A percentile compares a stretch with the other conserved stretches of the same genome.
phyloP scores from a whole-genome alignment of 2,329 filamentous ascomycete genomes.

The Rhynchosporium secalis region DNA sequence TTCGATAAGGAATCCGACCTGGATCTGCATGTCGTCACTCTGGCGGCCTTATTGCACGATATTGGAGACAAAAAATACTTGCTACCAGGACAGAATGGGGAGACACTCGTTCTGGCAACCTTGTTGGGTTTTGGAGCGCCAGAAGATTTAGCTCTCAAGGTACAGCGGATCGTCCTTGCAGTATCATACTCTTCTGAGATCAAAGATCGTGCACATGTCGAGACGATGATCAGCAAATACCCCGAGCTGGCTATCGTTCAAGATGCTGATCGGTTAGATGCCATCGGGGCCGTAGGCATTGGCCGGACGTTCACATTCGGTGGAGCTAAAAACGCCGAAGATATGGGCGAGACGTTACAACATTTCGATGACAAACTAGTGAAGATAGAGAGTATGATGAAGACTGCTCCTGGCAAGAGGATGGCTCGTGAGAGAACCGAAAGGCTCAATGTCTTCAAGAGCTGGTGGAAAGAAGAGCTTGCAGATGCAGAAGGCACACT shows the following conservation, averaged over 20 bases:
- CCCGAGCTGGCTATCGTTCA: constrained; percentile 86
- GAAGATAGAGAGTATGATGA: constrained; percentile 62
- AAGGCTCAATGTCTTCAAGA: constrained; percentile 53
- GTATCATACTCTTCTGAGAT: constrained; percentile 81
- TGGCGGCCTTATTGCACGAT: constrained; percentile 81
- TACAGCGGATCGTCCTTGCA: constrained; percentile 73
- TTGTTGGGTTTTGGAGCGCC: constrained; percentile 61
- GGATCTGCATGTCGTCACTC: constrained; percentile 56
- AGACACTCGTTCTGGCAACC: constrained; percentile 57
- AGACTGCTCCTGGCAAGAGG: constrained; percentile 56
- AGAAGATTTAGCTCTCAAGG: constrained; percentile 59
- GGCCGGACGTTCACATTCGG: constrained; percentile 77
- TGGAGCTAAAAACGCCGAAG: constrained; percentile 58
- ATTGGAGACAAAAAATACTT: constrained; percentile 66
- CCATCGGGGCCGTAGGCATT: constrained; percentile 84
- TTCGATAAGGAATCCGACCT: constrained; percentile 44
- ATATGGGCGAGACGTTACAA: constrained; percentile 64
- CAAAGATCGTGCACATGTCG: constrained; percentile 61
- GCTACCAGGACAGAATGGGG: constrained; percentile 54
- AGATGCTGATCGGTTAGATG: constrained; percentile 92
- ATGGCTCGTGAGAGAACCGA: constrained; percentile 56
- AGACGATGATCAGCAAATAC: constrained; percentile 57
- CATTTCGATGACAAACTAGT: constrained; percentile 82
- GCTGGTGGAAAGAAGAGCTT: constrained; percentile 60
- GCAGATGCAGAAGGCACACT: constrained; percentile 35